Evolutionary conservation across 2,329 filamentous ascomycete species (phyloP), one percentile per base, ranked within the genome.

Genomic region (Fusarium piperis): DNA sequence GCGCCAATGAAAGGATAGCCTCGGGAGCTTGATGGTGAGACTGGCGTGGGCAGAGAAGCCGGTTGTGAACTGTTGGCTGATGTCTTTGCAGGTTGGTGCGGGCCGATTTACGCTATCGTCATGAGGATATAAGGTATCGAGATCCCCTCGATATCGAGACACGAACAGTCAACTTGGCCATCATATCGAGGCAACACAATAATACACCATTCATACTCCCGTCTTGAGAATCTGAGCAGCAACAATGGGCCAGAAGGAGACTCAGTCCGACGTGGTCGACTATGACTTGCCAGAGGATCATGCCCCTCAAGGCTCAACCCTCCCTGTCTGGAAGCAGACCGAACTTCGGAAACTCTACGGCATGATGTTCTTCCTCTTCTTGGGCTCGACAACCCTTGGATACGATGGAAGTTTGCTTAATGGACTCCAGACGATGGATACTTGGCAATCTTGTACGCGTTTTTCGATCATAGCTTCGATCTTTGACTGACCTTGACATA

Each of bases 311-410:
- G 66, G 74, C 16, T 72, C 70, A 28, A 18, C 62, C 0, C 20
- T 76, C 1, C 70, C 74, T 1, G 74, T 74, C 52, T 76, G 74
- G 74, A 72, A 75, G 53, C 74, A 76, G 36, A 67, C 70, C 0
- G 70, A 76, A 13, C 51, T 76, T 4, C 55, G 74, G 3, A 76
- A 76, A 52, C 20, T 76, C 2, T 76, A 76, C 36, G 36, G 61
- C 6, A 75, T 76, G 57, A 76, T 76, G 74, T 20, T 67, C 0
- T 76, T 76, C 18, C 64, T 76, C 6, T 76, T 76, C 36, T 41
- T 76, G 48, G 74, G 74, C 1, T 76, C 74, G 11, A 76, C 74
- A 4, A 76, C 74, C 0, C 68, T 75, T 0, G 74, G 74, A 0
- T 76, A 75, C 10, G 74, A 76, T 13, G 66, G 65, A 0, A 73